Base-by-base conservation (phyloP, 1,139 yeast species). In the Lodderomyces metapsilosis region DNA sequence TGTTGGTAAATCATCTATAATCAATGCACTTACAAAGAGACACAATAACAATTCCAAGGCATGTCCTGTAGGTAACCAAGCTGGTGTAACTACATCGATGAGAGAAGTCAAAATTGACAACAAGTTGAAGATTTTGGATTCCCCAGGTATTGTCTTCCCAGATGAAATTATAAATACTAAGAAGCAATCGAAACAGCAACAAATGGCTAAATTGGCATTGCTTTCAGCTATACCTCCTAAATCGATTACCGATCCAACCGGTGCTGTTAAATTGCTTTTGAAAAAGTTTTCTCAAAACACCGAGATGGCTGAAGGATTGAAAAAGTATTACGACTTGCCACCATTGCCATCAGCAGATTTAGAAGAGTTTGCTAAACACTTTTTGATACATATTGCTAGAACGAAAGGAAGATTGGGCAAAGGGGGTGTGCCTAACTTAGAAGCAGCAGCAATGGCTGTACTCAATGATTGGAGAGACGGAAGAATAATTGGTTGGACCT, bases 381-480 rank as follows among this genome's bases (percentile, higher is more conserved):
- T 92, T 53, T 76, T 94, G 59, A 91, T 94, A 48, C 96, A 89
- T 56, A 83, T 92, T 49, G 96, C 98, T 18, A 82, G 98, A 63
- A 79, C 82, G 52, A 83, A 88, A 64, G 99, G 99, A 42, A 80
- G 98, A 62, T 74, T 92, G 50, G 89, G 96, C 40, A 86, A 80
- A 59, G 96, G 96, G 37, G 99, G 98, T 57, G 67, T 92, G 43
- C 96, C 98, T 41, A 89, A 92, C 61, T 64, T 92, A 52, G 83
- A 81, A 44, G 76, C 92, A 48, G 96, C 98, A 10, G 96, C 95
- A 32, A 64, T 78, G 54, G 74, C 88, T 27, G 86, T 92, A 4
- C 74, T 94, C 57, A 88, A 81, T 52, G 99, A 92, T 66, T 94
- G 98, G 98, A 83, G 97, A 67, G 97, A 91, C 64, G 98, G 98